Conservation (phyloP, 2,329 filamentous ascomycete genomes). For the Domatiomyces catenatus region DNA sequence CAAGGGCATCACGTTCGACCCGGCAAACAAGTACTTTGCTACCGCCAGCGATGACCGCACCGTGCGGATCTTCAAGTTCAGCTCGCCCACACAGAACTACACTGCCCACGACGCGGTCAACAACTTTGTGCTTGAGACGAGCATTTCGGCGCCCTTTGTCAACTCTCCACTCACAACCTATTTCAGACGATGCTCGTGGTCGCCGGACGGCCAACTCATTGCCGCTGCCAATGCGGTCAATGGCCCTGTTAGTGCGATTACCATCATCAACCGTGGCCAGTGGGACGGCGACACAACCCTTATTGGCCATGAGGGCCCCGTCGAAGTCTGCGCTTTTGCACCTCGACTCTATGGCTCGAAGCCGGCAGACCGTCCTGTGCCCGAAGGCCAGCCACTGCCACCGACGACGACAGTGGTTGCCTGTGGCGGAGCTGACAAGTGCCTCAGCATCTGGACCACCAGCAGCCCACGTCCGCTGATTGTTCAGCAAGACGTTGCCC, state of each 20-base stretch:
- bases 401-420: slow-evolving; percentile 78
- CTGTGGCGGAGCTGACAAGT: slow-evolving; percentile 92
- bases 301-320: slow-evolving; percentile 91
- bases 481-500: slow-evolving; percentile 73
- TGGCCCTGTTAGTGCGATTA: slow-evolving; percentile 89
- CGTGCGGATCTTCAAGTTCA: slow-evolving; percentile 94
- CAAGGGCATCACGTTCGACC: slow-evolving; percentile 96
- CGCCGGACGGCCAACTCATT: slow-evolving; percentile 90
- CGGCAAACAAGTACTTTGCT: slow-evolving; percentile 97
- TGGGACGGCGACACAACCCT: slow-evolving; percentile 97
- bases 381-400: slow-evolving; percentile 27
- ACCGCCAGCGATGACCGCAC: slow-evolving; percentile 94
- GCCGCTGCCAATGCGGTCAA: slow-evolving; percentile 95
- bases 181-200: slow-evolving; percentile 93
- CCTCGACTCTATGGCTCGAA: slow-evolving; percentile 73
- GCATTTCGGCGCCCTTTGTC: slow-evolving; percentile 71
- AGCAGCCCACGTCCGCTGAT: slow-evolving; percentile 83
- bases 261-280: slow-evolving; percentile 76
- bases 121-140: slow-evolving; percentile 91
- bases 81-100: slow-evolving; percentile 74
- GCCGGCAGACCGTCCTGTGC: slow-evolving; percentile 38
- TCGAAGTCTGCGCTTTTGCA: slow-evolving; percentile 94
- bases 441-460: slow-evolving; percentile 93
- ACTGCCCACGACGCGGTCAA: slow-evolving; percentile 90
- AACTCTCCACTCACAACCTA: slow-evolving; percentile 92